Percentiles rank a stretch among this genome's conserved stretches.
Evolutionary conservation across 257 asterid genomes (phyloP).

Genomic region (Gynochthodes officinalis): DNA sequence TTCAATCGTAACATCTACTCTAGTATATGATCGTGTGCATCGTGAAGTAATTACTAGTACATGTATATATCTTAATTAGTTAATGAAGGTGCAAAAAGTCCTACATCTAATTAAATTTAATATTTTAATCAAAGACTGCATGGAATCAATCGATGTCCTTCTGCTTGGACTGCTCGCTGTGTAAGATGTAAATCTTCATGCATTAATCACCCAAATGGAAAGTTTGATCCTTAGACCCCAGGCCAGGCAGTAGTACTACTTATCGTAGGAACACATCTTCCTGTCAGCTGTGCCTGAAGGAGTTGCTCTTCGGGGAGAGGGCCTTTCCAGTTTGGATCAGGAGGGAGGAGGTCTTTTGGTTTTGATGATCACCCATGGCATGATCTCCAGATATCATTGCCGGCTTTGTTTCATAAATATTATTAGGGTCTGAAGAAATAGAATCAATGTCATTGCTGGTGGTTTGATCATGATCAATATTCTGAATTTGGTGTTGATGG

Average conservation of each 20-base stretch:
- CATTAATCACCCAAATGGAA: constrained; percentile 48
- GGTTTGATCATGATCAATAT: too few relatives aligned
- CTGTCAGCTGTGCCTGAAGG: constrained; percentile 6
- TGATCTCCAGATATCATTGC: constrained; percentile 14
- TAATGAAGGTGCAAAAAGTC: too few relatives aligned
- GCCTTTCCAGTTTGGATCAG: constrained; percentile 36
- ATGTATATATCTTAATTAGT: too few relatives aligned
- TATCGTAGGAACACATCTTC: constrained; percentile 25
- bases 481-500: too few relatives aligned
- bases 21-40: too few relatives aligned
- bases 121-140: too few relatives aligned
- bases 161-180: too few relatives aligned
- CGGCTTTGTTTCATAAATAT: constrained; percentile 47
- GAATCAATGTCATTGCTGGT: constrained; percentile 40
- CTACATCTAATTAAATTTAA: too few relatives aligned
- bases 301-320: constrained; percentile 47
- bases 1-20: too few relatives aligned
- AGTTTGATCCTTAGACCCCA: constrained; percentile 43
- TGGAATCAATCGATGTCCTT: too few relatives aligned
- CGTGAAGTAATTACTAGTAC: too few relatives aligned
- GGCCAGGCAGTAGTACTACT: constrained; percentile 31
- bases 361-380: constrained; percentile 2
- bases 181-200: too few relatives aligned
- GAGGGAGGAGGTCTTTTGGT: background rate
- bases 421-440: constrained; percentile 36